These are phyloP conservation scores for Hamamelis virginiana DNA, from an alignment of 164 flowering plant genomes.

Conservation along the genomic window DNA sequence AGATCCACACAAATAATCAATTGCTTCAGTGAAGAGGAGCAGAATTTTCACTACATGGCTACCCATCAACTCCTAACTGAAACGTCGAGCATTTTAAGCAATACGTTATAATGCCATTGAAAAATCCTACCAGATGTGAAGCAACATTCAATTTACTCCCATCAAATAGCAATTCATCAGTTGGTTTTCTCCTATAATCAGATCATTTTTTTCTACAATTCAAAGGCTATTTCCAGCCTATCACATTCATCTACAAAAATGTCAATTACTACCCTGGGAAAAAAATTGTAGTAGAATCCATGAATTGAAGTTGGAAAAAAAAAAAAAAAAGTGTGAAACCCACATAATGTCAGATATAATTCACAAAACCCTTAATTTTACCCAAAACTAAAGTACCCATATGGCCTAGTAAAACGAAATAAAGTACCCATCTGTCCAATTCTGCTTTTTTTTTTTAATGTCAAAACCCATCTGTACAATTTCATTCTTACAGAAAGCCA, in stretches of 20 bases:
- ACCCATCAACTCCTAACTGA: not conserved
- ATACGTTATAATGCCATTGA: not conserved
- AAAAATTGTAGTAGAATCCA: not conserved
- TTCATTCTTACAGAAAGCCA: no score
- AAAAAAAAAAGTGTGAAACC: no score
- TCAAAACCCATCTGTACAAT: no score
- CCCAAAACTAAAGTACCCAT: no score
- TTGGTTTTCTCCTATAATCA: not conserved
- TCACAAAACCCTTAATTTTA: no score
- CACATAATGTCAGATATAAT: no score
- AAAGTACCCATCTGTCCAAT: no score
- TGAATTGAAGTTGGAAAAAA: no score
- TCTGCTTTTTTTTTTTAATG: no score
- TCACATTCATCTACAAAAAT: no score
- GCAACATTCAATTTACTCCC: not conserved
- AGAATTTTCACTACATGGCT: not conserved
- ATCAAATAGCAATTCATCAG: not conserved
- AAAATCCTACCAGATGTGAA: not conserved
- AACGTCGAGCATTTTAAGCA: not conserved
- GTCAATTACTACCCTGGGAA: no score
- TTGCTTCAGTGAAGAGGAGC: not conserved
- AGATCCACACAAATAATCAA: not conserved
- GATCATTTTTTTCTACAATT: not conserved
- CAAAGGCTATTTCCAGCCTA: not conserved
- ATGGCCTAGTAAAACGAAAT: no score